Evolutionary conservation across 2,329 filamentous ascomycete species (phyloP).

Genomic region (Colletotrichum chlorophyti): DNA sequence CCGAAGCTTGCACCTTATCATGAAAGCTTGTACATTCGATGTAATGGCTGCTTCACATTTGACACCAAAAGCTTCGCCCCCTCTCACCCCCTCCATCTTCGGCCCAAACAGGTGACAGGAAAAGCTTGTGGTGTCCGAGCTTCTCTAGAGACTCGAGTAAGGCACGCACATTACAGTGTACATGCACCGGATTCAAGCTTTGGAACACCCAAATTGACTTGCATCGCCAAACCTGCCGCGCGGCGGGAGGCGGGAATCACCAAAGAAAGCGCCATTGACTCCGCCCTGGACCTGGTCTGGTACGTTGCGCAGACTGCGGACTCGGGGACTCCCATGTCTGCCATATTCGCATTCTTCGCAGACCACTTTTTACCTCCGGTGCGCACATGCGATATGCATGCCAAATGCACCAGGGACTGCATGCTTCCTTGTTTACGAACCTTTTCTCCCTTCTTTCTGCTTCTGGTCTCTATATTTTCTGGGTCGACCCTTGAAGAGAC

Average conservation of each 20-base stretch:
- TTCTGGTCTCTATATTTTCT: neutral
- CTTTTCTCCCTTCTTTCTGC: conserved; percentile 8
- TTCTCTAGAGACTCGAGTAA: neutral
- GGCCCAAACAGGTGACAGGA: conserved; percentile 5
- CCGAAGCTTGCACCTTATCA: conserved; percentile 20
- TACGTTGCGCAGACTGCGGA: neutral
- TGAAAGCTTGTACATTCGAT: conserved; percentile 9
- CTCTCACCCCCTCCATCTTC: conserved; percentile 1
- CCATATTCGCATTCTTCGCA: conserved; percentile 18
- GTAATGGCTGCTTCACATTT: conserved; percentile 10
- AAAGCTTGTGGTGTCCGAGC: conserved; percentile 18
- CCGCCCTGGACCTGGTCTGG: conserved; percentile 26
- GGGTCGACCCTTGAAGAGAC: conserved; percentile 16
- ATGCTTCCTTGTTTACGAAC: conserved; percentile 15
- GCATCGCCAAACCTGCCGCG: conserved; percentile 22
- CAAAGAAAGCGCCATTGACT: conserved; percentile 6
- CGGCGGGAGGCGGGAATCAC: conserved; percentile 24
- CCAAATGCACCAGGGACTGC: conserved; percentile 9
- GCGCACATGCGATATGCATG: conserved; percentile 14
- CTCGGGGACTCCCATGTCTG: conserved; percentile 27
- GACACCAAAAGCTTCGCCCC: conserved; percentile 16
- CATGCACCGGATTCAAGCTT: conserved; percentile 21
- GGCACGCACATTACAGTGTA: too few relatives aligned
- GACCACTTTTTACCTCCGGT: conserved; percentile 1
- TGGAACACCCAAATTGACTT: conserved; percentile 18